Conservation (phyloP, 106 monocot genomes). For the Hemerocallis citrina region DNA sequence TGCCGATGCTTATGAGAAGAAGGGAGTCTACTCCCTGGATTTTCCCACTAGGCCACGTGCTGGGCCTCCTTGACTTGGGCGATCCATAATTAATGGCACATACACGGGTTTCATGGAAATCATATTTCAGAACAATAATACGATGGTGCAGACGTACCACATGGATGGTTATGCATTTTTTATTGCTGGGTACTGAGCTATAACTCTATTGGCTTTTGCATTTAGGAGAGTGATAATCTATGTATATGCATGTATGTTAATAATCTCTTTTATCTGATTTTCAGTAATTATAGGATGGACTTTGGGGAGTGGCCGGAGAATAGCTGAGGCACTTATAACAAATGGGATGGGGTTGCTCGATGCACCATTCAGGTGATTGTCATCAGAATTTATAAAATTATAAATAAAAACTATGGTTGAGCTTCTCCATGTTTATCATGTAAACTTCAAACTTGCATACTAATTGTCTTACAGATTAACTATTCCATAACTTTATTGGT, state of each 20-base stretch:
- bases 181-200: slow-evolving; percentile 60
- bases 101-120: slow-evolving; percentile 83
- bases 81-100: slow-evolving; percentile 53
- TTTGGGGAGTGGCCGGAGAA: slow-evolving; percentile 64
- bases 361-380: slow-evolving; percentile 44
- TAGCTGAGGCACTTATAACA: slow-evolving; percentile 64
- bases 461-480: no score
- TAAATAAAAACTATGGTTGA: no score
- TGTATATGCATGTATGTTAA: neutral
- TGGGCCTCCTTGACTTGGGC: slow-evolving; percentile 29
- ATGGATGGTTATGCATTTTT: slow-evolving; percentile 85
- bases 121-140: slow-evolving; percentile 78
- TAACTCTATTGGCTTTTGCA: slow-evolving; percentile 5
- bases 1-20: slow-evolving; percentile 45
- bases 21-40: slow-evolving; percentile 58
- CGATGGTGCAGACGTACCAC: slow-evolving; percentile 61
- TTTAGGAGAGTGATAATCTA: neutral
- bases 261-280: neutral
- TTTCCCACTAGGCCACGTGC: slow-evolving; percentile 48
- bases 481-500: no score
- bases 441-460: no score
- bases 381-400: neutral
- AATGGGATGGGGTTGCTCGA: slow-evolving; percentile 71
- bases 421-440: no score
- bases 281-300: slow-evolving; percentile 38